Evolutionary conservation across 1,139 yeast species (phyloP).

Genomic region (Komagataea norvegica): DNA sequence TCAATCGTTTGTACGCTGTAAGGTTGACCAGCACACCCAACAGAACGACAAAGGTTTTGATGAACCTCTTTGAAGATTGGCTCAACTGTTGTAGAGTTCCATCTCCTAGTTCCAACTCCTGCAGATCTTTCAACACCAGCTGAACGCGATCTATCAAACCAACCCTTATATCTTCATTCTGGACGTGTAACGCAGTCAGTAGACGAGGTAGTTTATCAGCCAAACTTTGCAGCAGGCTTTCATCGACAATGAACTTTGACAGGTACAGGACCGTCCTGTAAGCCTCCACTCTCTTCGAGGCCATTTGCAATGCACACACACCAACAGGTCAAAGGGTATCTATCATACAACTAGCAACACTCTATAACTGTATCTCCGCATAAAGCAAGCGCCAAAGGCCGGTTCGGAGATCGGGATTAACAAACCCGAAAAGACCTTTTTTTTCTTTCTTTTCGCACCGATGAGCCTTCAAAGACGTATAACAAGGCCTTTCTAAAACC

Average conservation of each 20-base stretch:
- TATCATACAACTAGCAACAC: no score
- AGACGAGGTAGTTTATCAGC: slow-evolving; percentile 10
- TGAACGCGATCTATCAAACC: slow-evolving; percentile 12
- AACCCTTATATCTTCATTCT: slow-evolving; percentile 12
- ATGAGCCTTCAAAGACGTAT: no score
- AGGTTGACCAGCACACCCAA: slow-evolving; percentile 10
- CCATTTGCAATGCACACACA: slow-evolving; percentile 2
- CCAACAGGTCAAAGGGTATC: no score
- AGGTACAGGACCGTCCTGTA: slow-evolving; percentile 16
- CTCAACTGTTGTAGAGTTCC: not conserved
- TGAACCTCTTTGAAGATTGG: slow-evolving; percentile 2
- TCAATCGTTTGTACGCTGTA: not conserved
- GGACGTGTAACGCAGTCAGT: slow-evolving; percentile 10
- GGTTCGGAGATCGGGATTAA: no score
- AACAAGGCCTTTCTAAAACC: no score
- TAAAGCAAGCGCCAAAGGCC: no score
- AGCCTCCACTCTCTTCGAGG: slow-evolving; percentile 3
- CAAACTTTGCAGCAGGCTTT: slow-evolving; percentile 4
- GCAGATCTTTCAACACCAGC: slow-evolving; percentile 12
- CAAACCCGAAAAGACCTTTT: no score
- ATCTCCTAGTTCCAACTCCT: not conserved
- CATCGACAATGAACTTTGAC: slow-evolving; percentile 18
- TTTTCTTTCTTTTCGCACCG: not conserved
- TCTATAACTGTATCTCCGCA: no score
- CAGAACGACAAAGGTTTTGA: slow-evolving; percentile 8